A percentile compares a stretch with the other conserved stretches of the same genome.
Evolutionary conservation across 2,329 filamentous ascomycete genomes (phyloP).

Genomic region (Pyrenophora teres): DNA sequence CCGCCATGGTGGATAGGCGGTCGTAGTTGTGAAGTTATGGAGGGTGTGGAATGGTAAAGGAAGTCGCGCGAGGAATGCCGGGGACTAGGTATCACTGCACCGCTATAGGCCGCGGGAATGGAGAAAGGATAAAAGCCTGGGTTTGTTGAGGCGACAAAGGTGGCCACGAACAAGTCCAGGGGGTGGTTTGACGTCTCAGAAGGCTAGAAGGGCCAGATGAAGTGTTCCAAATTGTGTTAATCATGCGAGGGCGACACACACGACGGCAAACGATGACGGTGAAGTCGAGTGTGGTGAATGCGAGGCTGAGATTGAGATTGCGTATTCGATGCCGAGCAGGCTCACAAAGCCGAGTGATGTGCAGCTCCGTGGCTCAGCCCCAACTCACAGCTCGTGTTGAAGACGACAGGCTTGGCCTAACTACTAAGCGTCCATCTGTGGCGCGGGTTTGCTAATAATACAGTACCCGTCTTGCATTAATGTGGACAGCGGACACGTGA

Average conservation of each 20-base stretch:
- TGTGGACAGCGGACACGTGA: not conserved
- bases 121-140: conserved; percentile 5
- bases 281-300: conserved; percentile 10
- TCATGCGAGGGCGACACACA: not conserved
- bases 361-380: conserved; percentile 11
- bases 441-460: conserved; percentile 15
- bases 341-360: conserved; percentile 9
- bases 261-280: not conserved
- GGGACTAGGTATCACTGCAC: not conserved
- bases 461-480: conserved; percentile 1
- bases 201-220: not conserved
- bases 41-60: not conserved
- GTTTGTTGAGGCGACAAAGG: conserved; percentile 3
- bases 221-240: not conserved
- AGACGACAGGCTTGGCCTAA: conserved; percentile 2
- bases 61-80: not conserved
- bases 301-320: conserved; percentile 18
- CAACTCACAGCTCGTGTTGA: not conserved
- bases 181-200: not conserved
- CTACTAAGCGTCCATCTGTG: conserved; percentile 10
- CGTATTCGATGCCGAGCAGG: conserved; percentile 8
- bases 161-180: conserved; percentile 1
- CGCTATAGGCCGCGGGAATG: conserved; percentile 8
- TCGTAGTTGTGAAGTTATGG: not conserved
- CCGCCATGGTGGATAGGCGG: conserved; percentile 46